These are phyloP conservation scores for Mycena latifolia DNA, from an alignment of 768 basidiomycete genomes.

Conservation along the genomic window DNA sequence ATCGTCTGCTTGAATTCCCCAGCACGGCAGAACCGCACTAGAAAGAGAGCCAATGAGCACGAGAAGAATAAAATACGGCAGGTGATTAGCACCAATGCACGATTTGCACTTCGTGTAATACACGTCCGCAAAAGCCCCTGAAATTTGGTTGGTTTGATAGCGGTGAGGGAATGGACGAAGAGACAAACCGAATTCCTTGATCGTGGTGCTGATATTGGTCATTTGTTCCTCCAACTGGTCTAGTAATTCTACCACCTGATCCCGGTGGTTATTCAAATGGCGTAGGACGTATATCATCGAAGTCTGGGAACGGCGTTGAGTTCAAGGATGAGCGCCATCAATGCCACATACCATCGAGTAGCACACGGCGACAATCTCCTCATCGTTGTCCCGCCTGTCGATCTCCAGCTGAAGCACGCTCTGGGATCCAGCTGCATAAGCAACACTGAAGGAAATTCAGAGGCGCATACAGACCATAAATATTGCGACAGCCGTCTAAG, in stretches of 20 bases:
- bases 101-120: conserved; percentile 28
- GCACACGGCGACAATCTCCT: conserved; percentile 26
- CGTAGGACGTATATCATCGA: conserved; percentile 24
- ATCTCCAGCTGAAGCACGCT: conserved; percentile 21
- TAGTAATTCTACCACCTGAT: neutral
- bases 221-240: conserved; percentile 16
- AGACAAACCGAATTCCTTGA: conserved; percentile 27
- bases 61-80: neutral
- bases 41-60: no score
- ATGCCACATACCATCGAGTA: conserved; percentile 24
- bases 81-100: neutral
- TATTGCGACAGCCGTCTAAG: no score
- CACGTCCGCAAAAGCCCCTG: conserved; percentile 21
- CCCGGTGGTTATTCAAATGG: neutral
- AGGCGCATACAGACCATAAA: no score
- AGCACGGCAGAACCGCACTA: conserved; percentile 13
- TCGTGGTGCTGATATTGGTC: conserved; percentile 6
- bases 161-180: neutral
- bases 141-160: neutral
- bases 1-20: conserved; percentile 23
- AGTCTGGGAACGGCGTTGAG: conserved; percentile 4
- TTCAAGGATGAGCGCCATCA: neutral
- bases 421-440: neutral
- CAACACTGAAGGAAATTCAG: no score
- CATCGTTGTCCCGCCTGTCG: conserved; percentile 10